Base-by-base conservation (phyloP, 2,329 filamentous ascomycete species). In the Tolypocladium nubicola region DNA sequence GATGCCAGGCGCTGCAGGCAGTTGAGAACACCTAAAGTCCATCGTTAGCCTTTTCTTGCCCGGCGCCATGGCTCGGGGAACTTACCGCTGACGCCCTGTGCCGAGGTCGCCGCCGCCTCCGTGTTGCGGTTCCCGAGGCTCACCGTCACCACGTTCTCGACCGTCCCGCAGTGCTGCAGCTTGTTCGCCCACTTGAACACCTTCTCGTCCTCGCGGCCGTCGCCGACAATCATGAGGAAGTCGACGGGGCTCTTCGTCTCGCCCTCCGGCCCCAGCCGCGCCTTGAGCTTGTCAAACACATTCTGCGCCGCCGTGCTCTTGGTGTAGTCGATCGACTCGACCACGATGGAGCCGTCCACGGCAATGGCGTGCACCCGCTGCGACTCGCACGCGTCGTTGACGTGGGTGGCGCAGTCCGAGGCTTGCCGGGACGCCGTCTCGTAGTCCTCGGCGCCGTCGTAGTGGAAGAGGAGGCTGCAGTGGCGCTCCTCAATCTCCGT, bases 161-260 rank as follows among this genome's bases (percentile, higher is more conserved):
- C 79, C 2, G 75, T 73, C 21, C 80, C 79, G 10, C 80, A 74
- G 3, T 80, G 78, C 26, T 79, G 79, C 13, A 96, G 75, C 53
- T 83, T 79, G 73, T 97, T 96, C 21, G 93, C 94, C 93, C 94
- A 97, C 61, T 86, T 86, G 75, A 96, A 97, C 23, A 96, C 88
- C 64, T 90, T 88, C 68, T 97, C 93, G 63, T 97, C 94, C 64
- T 97, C 93, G 38, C 93, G 86, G 47, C 92, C 90, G 67, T 97
- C 92, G 41, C 93, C 93, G 39, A 92, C 83, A 8, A 96, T 89
- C 75, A 97, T 84, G 57, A 97, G 73, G 71, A 97, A 97, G 68
- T 97, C 90, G 0, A 90, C 82, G 0, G 79, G 69, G n/a, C 65
- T 67, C 60, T 67, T 19, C 67, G 63, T 64, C 4, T 66, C 61